These are phyloP conservation scores for Brassica nigra DNA, from an alignment of 345 rosid species.

Conservation along the genomic window DNA sequence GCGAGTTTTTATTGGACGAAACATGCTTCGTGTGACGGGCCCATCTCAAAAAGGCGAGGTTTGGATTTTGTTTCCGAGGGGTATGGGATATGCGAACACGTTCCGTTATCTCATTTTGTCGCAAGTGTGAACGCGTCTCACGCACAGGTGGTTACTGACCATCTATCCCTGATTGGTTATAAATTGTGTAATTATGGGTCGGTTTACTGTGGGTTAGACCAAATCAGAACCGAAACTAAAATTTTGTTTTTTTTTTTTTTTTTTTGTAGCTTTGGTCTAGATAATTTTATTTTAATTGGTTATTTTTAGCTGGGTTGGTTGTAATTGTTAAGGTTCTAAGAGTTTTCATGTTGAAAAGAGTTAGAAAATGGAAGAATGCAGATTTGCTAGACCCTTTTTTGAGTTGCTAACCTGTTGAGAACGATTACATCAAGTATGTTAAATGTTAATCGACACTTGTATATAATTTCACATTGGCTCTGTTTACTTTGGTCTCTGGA, in stretches of 20 bases:
- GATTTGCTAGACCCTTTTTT: neutral
- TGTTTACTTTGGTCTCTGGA: neutral
- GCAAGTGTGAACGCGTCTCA: slow-evolving; percentile 50
- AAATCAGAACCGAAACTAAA: neutral
- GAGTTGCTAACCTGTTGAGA: neutral
- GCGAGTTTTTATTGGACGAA: slow-evolving; percentile 21
- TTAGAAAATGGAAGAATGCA: neutral
- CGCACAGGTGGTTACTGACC: slow-evolving; percentile 24
- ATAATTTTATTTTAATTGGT: neutral
- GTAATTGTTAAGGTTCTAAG: neutral
- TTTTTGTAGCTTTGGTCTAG: neutral
- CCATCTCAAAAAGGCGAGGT: slow-evolving; percentile 17
- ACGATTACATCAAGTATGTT: too few species aligned
- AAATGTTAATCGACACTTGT: too few species aligned
- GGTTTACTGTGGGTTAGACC: neutral
- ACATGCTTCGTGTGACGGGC: slow-evolving; percentile 36
- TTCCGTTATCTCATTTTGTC: slow-evolving; percentile 18
- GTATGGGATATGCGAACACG: neutral
- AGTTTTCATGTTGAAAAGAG: too few species aligned
- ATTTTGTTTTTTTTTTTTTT: neutral
- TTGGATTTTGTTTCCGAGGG: neutral
- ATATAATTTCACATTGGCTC: neutral
- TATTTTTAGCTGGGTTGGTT: neutral
- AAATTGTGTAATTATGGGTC: neutral
- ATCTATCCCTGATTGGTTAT: neutral